A percentile compares a stretch with the other conserved stretches of the same genome.
phyloP scores from a whole-genome alignment of 805 yeast species.

The Pichia membranifaciens region DNA sequence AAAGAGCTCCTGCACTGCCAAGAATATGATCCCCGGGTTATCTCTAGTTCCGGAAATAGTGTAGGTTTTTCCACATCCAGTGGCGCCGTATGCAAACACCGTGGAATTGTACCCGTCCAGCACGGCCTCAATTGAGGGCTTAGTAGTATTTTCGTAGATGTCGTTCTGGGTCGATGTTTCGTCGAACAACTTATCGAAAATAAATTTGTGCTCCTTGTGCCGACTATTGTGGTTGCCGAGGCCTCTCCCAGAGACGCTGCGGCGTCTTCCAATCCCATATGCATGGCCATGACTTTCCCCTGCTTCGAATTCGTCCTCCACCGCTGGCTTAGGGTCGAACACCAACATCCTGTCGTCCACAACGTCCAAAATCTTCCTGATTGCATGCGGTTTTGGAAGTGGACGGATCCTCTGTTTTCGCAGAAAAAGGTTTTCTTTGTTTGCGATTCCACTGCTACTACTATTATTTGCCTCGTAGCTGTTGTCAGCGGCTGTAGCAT shows the following conservation, averaged over 20 bases:
- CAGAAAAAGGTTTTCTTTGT: too few species aligned
- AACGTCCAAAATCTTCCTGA: constrained; percentile 67
- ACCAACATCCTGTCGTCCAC: constrained; percentile 82
- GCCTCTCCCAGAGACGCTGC: constrained; percentile 4
- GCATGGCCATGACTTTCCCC: neutral
- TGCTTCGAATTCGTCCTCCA: constrained; percentile 1
- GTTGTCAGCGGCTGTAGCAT: neutral
- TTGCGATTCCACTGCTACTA: neutral
- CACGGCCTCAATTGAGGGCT: constrained; percentile 66
- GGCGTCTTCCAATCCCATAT: neutral
- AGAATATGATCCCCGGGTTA: constrained; percentile 72
- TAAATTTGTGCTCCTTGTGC: constrained; percentile 68
- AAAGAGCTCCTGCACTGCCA: constrained; percentile 74
- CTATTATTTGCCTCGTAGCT: neutral
- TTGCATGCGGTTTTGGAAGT: constrained; percentile 23
- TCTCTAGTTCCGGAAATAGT: constrained; percentile 75
- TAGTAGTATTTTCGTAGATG: constrained; percentile 61
- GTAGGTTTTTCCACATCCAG: constrained; percentile 97
- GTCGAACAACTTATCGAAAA: constrained; percentile 77
- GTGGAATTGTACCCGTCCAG: constrained; percentile 87
- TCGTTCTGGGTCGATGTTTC: constrained; percentile 57
- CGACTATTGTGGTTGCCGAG: constrained; percentile 34
- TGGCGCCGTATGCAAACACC: constrained; percentile 94
- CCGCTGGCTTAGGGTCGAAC: constrained; percentile 57
- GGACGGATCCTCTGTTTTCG: too few species aligned